Evolutionary conservation across 1,284 basidiomycete species (phyloP).

Genomic region (Chalciporus piperatoides): DNA sequence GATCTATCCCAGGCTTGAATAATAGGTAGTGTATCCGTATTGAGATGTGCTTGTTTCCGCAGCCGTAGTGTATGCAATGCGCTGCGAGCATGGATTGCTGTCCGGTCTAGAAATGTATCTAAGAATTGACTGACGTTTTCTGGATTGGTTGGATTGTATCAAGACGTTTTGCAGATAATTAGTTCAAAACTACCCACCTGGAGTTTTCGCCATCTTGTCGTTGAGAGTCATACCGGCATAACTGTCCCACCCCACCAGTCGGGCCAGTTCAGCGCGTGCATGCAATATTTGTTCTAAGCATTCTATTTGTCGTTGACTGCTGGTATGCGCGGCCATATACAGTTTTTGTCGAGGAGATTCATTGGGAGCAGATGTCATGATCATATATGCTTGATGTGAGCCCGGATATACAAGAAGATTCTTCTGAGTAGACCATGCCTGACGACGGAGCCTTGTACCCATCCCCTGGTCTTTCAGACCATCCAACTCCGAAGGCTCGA

Average conservation of each 20-base stretch:
- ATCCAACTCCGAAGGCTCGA: slow-evolving; percentile 61
- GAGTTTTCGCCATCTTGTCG: slow-evolving; percentile 94
- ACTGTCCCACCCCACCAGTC: slow-evolving; percentile 76
- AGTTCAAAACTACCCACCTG: slow-evolving; percentile 46
- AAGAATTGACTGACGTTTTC: slow-evolving; percentile 86
- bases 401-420: slow-evolving; percentile 77
- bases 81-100: slow-evolving; percentile 65
- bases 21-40: slow-evolving; percentile 50
- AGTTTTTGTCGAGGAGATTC: slow-evolving; percentile 80
- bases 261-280: slow-evolving; percentile 76
- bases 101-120: slow-evolving; percentile 72
- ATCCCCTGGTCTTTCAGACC: slow-evolving; percentile 69
- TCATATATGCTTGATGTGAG: slow-evolving; percentile 88
- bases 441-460: slow-evolving; percentile 64
- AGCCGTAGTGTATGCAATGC: slow-evolving; percentile 71
- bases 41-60: slow-evolving; percentile 71
- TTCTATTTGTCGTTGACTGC: slow-evolving; percentile 63
- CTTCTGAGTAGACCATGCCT: slow-evolving; percentile 70
- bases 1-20: slow-evolving; percentile 94
- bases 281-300: slow-evolving; percentile 74
- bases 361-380: slow-evolving; percentile 81
- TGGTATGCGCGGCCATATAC: slow-evolving; percentile 73
- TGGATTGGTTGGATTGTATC: slow-evolving; percentile 27
- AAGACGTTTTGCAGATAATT: slow-evolving; percentile 2
- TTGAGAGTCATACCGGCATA: slow-evolving; percentile 81